Evolutionary conservation across 768 basidiomycete genomes (phyloP), one percentile per base, ranked within the genome.

Genomic region (Russula sp.): DNA sequence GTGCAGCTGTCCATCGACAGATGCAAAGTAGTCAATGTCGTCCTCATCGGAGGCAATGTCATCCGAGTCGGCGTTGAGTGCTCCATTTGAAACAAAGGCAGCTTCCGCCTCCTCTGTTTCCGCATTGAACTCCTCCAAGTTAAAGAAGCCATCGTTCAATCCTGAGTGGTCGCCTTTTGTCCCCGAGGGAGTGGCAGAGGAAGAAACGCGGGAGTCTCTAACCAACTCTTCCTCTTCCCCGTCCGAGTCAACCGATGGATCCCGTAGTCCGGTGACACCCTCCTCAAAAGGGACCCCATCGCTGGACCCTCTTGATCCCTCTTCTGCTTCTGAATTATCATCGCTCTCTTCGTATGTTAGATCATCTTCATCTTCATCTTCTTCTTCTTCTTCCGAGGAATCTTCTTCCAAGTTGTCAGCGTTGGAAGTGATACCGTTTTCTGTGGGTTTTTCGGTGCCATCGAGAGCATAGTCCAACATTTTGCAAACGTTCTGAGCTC

Each of bases 121-220:
- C 2, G 86, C 81, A 70, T 98, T 97, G 79, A 99, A 99, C 22
- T 84, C 80, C 32, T 84, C 84, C 53, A 99, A 81, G 66, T 89
- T 82, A 76, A 98, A 98, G 78, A 98, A 98, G 16, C 80, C 85
- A 72, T 98, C 96, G 74, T 98, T 88, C 32, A 98, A 82, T 49
- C 81, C 80, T 6, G 80, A 75, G 62, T 80, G 77, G 5, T 71
- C 71, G 9, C 69, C 69, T 22, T 65, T 67, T 52, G 67, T 70
- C 50, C 61, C 66, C 62, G 72, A 71, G 61, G 13, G 55, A 26
- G 56, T 61, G 26, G 49, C 32, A 58, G 62, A 48, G 24, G 46
- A 48, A 16, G 52, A 36, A 26, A 24, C 18, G 34, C 42, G 48
- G 26, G 30, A 20, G 16, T 22, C 55, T 36, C 18, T 18, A 26